Conservation (phyloP, 1,284 basidiomycete species). For the Agroathelia rolfsii region DNA sequence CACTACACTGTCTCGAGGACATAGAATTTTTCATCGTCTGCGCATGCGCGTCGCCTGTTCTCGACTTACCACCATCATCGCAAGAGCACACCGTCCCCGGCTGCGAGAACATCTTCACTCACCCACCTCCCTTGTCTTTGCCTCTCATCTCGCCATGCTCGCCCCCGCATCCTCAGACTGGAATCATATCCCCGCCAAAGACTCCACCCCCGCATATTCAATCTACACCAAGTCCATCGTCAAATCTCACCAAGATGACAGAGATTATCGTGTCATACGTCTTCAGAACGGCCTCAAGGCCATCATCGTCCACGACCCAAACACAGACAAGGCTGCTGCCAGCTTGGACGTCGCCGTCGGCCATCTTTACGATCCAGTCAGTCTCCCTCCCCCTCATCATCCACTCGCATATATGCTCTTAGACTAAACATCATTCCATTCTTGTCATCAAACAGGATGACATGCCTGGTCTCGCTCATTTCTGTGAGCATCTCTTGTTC, state of each 20-base stretch:
- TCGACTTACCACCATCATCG: no score
- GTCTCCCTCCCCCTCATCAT: constrained; percentile 13
- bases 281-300: constrained; percentile 55
- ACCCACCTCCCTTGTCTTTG: no score
- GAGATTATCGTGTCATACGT: constrained; percentile 40
- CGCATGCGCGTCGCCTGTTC: no score
- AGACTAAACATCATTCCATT: background rate
- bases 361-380: constrained; percentile 50
- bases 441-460: constrained; percentile 20
- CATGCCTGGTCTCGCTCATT: constrained; percentile 38
- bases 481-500: constrained; percentile 53
- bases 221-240: constrained; percentile 29
- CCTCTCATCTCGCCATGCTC: no score
- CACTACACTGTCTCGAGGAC: no score
- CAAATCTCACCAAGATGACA: constrained; percentile 33
- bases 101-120: no score
- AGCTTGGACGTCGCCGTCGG: constrained; percentile 58
- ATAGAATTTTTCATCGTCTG: no score
- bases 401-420: background rate
- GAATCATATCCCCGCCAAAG: constrained; percentile 25
- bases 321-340: constrained; percentile 58
- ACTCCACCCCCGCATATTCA: constrained; percentile 29
- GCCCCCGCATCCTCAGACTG: no score
- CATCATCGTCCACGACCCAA: constrained; percentile 47
- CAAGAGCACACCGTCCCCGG: no score